Evolutionary conservation across 192 early-diverging fungal genomes (phyloP).

Genomic region (Phlyctochytrium bullatum): DNA sequence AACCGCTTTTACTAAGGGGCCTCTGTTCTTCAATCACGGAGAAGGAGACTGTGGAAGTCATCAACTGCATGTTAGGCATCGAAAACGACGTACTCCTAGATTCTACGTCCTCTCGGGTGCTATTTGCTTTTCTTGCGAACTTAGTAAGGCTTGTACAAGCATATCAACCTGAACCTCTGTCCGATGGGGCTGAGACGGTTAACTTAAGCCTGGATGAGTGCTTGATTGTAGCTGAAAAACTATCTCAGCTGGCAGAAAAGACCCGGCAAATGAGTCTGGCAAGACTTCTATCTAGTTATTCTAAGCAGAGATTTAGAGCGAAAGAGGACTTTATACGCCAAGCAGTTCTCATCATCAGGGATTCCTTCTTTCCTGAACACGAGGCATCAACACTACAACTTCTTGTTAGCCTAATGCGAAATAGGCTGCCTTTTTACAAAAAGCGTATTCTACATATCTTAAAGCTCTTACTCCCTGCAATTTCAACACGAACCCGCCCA

Average conservation of each 20-base stretch:
- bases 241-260: slow-evolving; percentile 50
- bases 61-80: slow-evolving; percentile 58
- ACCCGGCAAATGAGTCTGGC: slow-evolving; percentile 47
- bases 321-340: slow-evolving; percentile 77
- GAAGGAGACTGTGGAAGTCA: slow-evolving; percentile 50
- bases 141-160: slow-evolving; percentile 67
- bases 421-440: slow-evolving; percentile 58
- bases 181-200: slow-evolving; percentile 25
- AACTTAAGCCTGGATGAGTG: slow-evolving; percentile 45
- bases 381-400: slow-evolving; percentile 61
- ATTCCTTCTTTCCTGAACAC: slow-evolving; percentile 62
- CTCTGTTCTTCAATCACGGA: slow-evolving; percentile 58
- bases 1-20: slow-evolving; percentile 70
- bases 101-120: slow-evolving; percentile 44
- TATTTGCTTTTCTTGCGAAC: slow-evolving; percentile 67
- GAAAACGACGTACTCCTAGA: slow-evolving; percentile 64
- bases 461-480: slow-evolving; percentile 63
- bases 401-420: slow-evolving; percentile 59
- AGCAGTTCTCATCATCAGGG: slow-evolving; percentile 53
- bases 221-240: slow-evolving; percentile 47
- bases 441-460: slow-evolving; percentile 62
- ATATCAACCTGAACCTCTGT: slow-evolving; percentile 42
- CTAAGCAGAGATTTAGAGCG: slow-evolving; percentile 62
- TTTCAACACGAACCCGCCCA: slow-evolving; percentile 35
- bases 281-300: slow-evolving; percentile 56